Conservation (phyloP, 1,284 basidiomycete species). For the Leccinum proliferum region DNA sequence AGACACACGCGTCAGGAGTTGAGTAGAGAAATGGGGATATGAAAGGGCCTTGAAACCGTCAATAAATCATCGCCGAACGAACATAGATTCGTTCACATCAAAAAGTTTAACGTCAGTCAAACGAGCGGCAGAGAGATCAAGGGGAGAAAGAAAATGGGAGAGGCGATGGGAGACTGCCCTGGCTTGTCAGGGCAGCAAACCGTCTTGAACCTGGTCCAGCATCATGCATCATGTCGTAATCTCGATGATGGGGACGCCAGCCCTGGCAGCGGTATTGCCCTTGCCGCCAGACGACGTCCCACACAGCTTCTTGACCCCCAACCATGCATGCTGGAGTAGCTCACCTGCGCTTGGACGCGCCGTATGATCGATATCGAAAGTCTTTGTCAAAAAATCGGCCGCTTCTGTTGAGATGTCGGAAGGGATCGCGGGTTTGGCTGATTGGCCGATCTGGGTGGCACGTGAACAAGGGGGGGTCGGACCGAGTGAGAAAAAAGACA, state of each 20-base stretch:
- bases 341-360: conserved; percentile 78
- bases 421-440: conserved; percentile 78
- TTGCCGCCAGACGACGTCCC: conserved; percentile 10
- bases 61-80: neutral
- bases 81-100: neutral
- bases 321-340: conserved; percentile 74
- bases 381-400: conserved; percentile 77
- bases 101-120: neutral
- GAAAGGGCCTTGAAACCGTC: neutral
- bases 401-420: conserved; percentile 85
- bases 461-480: neutral
- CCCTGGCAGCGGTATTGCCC: conserved; percentile 6
- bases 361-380: conserved; percentile 83
- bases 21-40: neutral
- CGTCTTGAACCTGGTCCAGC: neutral
- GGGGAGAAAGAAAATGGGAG: neutral
- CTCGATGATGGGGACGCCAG: conserved; percentile 25
- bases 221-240: conserved; percentile 22
- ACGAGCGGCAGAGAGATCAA: neutral
- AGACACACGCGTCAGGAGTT: neutral
- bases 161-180: neutral
- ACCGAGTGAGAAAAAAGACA: neutral
- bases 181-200: neutral
- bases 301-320: conserved; percentile 38
- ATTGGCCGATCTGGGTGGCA: conserved; percentile 69